Evolutionary conservation across 257 asterid species (phyloP), one percentile per base, ranked within the genome.

Genomic region (Nicotiana noctiflora): DNA sequence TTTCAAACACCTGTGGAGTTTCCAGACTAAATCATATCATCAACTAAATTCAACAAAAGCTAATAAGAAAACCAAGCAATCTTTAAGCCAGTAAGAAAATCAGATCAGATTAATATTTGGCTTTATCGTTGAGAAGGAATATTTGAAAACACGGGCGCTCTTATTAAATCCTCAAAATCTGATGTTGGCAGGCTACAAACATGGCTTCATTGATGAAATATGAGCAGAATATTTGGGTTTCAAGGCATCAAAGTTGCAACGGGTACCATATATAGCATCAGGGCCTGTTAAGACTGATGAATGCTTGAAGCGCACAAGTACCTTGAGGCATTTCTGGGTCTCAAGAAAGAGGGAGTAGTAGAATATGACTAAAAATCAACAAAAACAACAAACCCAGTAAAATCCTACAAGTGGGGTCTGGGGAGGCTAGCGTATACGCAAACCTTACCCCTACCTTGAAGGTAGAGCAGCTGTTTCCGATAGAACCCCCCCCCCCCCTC

Each of bases 1-100:
- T 59, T 82, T 72, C 74, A 66, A 55, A 25, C 82, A 79, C 81
- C 87, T 86, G 83, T 81, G 81, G 79, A 40, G 19, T 10, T 79
- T 8, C 29, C 53, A 55, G 56, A n/a, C 37, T 25, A 31, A 56
- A 79, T 31, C 19, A 65, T 68, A 56, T 59, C 60, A 68, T 46
- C 61, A 62, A 8, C 67, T 55, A 44, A 57, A 25, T 27, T 52
- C 66, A 40, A 40, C n/a, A 14, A 57, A 37, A 25, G 21, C 81
- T 65, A 79, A 18, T 4, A 61, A 59, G 57, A 63, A 68, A 23
- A 49, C 17, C 46, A 81, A 68, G 37, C 11, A 56, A 66, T 27
- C 21, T 67, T 10, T 18, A 15, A 61, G 56, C n/a, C 6, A 6
- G 59, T 14, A n/a, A 72, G 37, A 72, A 70, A 72, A 12, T 40